Base-by-base conservation (phyloP, 192 early-diverging fungal genomes). In the Entomortierella beljakovae region DNA sequence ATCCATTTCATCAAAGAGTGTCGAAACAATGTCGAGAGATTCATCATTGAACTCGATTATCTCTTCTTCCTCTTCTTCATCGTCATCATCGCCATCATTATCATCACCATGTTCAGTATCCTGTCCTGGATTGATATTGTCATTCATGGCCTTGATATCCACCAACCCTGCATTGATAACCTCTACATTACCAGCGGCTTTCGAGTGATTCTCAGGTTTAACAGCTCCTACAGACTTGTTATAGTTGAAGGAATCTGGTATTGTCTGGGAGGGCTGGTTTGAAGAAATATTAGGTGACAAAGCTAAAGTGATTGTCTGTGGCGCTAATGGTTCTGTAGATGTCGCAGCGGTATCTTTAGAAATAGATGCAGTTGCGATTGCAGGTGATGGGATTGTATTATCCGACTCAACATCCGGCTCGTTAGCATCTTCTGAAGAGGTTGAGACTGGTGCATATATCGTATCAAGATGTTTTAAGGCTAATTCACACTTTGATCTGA, bases 1-100 rank as follows among this genome's bases (percentile, higher is more conserved):
- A 23, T 70, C 75, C 23, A 79, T 53, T 25, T 65, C 57, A 2
- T 79, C 57, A 40, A 79, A 65, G 0, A 70, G 54, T 1, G 51
- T 51, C 20, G 49, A 46, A 0, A 70, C 32, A 2, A 53, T 46
- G 29, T 70, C 68, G 2, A 60, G 35, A 2, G 33, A 22, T 23
- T 50, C 38, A 23, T 50, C 16, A 16, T n/a, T 51, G n/a, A 51
- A 35, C 20, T 43, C 61, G 32, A 61, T 32, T 4, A 18, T 9
- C 3, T 58, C 56, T 10, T 20, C 32, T 13, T 56, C 54, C 3
- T 10, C 54, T 31, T 32, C 54, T 6, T 13, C 18, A 43, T 43
- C 42, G 29, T 20, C 2, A n/a, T 25, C 25, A 35, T 35, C 33
- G 43, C 4, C 3, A 5, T 46, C 43, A 5, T 46, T 16, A 3